Conservation (phyloP, 108 stramenopile genomes). For the Epithemia pelagica region DNA sequence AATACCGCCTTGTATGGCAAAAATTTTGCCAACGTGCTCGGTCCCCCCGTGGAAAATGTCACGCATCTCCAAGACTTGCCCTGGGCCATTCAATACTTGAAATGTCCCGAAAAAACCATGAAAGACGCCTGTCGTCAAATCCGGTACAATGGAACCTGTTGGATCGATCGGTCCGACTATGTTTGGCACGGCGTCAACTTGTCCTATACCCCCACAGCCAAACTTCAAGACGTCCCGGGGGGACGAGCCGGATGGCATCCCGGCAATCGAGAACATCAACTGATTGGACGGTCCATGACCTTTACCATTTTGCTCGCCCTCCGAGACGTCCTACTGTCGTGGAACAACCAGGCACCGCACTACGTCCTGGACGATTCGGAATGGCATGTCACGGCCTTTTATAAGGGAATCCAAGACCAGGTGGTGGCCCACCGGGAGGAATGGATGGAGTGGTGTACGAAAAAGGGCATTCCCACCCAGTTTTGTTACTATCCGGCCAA, state of each 20-base stretch:
- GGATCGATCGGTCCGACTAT: conserved; percentile 42
- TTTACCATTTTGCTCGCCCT: conserved; percentile 48
- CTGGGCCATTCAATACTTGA: conserved; percentile 46
- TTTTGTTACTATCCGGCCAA: conserved; percentile 39
- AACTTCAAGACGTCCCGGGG: conserved; percentile 23
- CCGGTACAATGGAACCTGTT: conserved; percentile 53
- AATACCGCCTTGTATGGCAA: conserved; percentile 70
- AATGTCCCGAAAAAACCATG: conserved; percentile 32
- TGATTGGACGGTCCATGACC: conserved; percentile 44
- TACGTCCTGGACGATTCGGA: conserved; percentile 44
- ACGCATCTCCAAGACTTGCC: conserved; percentile 29
- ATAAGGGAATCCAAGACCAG: conserved; percentile 19
- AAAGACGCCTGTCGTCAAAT: conserved; percentile 29
- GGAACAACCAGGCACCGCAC: conserved; percentile 30
- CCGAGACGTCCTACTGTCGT: conserved; percentile 39
- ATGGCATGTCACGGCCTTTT: conserved; percentile 51
- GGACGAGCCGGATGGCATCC: conserved; percentile 41
- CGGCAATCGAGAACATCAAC: conserved; percentile 55
- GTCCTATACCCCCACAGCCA: conserved; percentile 26
- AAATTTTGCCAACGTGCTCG: conserved; percentile 11
- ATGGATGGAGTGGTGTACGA: background rate
- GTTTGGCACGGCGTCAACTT: background rate
- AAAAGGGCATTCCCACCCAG: background rate
- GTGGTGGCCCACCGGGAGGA: background rate
- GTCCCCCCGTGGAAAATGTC: conserved; percentile 28